Evolutionary conservation across 2,329 filamentous ascomycete species (phyloP).

Genomic region (Colletotrichum tamarilloi): DNA sequence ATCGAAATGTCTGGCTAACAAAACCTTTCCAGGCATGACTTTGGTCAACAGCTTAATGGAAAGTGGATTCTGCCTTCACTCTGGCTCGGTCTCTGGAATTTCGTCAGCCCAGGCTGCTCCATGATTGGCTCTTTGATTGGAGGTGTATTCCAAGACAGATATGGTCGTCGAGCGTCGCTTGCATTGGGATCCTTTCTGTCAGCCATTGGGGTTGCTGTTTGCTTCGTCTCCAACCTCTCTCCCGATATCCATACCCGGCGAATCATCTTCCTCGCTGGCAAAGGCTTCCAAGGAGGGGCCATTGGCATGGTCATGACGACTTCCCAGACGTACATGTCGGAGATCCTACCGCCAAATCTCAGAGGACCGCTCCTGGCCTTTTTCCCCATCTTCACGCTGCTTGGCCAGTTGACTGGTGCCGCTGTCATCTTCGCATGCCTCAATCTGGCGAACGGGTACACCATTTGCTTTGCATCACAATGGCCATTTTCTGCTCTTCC

Average conservation of each 20-base stretch:
- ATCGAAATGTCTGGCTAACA: neutral
- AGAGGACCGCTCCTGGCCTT: slow-evolving; percentile 60
- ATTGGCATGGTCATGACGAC: slow-evolving; percentile 57
- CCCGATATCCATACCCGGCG: slow-evolving; percentile 42
- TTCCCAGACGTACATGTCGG: slow-evolving; percentile 60
- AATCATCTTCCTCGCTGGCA: slow-evolving; percentile 55
- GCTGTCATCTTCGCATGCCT: slow-evolving; percentile 51
- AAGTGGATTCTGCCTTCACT: slow-evolving; percentile 52
- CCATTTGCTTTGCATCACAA: slow-evolving; percentile 54
- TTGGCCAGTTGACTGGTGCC: slow-evolving; percentile 60
- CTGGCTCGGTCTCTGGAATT: slow-evolving; percentile 58
- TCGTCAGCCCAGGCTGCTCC: slow-evolving; percentile 50
- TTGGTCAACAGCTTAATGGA: slow-evolving; percentile 44
- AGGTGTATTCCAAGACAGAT: slow-evolving; percentile 53
- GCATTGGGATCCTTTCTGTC: slow-evolving; percentile 49
- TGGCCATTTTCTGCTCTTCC: slow-evolving; percentile 57
- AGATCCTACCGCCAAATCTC: slow-evolving; percentile 57
- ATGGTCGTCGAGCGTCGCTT: slow-evolving; percentile 51
- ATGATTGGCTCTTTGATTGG: slow-evolving; percentile 50
- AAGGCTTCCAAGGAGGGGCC: slow-evolving; percentile 56
- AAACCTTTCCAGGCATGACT: slow-evolving; percentile 41
- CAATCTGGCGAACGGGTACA: slow-evolving; percentile 48
- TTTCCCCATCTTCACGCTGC: slow-evolving; percentile 59
- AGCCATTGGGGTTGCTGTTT: slow-evolving; percentile 48
- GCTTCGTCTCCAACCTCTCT: slow-evolving; percentile 39